These are phyloP conservation scores for Phytophthora capsici DNA, from an alignment of 352 stramenopile genomes.

Conservation along the genomic window DNA sequence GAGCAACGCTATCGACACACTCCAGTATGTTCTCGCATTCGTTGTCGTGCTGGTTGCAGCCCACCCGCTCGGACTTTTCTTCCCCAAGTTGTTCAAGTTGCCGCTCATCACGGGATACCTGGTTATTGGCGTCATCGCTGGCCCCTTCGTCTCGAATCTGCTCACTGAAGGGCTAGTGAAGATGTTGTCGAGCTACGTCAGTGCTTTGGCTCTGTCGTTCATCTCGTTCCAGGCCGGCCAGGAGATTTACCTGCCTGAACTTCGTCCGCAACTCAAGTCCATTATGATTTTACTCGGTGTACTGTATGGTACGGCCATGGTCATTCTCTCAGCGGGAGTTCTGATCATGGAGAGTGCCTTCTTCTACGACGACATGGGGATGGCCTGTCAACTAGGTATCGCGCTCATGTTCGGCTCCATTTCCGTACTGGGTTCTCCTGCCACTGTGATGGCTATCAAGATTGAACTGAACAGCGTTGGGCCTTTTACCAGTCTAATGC, in stretches of 20 bases:
- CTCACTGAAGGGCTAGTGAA: slow-evolving; percentile 40
- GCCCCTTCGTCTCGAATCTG: slow-evolving; percentile 60
- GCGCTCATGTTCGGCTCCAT: slow-evolving; percentile 75
- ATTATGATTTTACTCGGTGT: slow-evolving; percentile 56
- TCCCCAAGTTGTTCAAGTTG: slow-evolving; percentile 60
- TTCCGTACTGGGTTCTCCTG: slow-evolving; percentile 61
- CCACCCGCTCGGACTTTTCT: slow-evolving; percentile 64
- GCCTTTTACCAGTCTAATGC: slow-evolving; percentile 79
- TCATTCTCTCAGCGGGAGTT: slow-evolving; percentile 45
- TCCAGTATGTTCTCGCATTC: slow-evolving; percentile 52
- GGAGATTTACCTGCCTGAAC: slow-evolving; percentile 68
- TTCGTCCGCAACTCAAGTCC: slow-evolving; percentile 61
- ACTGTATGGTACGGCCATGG: slow-evolving; percentile 59
- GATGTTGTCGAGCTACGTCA: slow-evolving; percentile 57
- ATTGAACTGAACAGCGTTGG: slow-evolving; percentile 76
- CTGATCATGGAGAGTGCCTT: slow-evolving; percentile 46
- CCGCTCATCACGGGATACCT: slow-evolving; percentile 76
- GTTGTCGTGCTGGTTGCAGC: slow-evolving; percentile 61
- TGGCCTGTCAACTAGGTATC: slow-evolving; percentile 61
- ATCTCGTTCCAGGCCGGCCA: slow-evolving; percentile 78
- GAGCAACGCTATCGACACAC: slow-evolving; percentile 46
- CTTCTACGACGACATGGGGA: slow-evolving; percentile 52
- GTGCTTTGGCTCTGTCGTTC: slow-evolving; percentile 67
- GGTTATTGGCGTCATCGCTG: slow-evolving; percentile 59
- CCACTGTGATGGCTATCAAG: slow-evolving; percentile 78